Evolutionary conservation across 2,329 filamentous ascomycete species (phyloP).

Genomic region (Achaetomium macrosporum): DNA sequence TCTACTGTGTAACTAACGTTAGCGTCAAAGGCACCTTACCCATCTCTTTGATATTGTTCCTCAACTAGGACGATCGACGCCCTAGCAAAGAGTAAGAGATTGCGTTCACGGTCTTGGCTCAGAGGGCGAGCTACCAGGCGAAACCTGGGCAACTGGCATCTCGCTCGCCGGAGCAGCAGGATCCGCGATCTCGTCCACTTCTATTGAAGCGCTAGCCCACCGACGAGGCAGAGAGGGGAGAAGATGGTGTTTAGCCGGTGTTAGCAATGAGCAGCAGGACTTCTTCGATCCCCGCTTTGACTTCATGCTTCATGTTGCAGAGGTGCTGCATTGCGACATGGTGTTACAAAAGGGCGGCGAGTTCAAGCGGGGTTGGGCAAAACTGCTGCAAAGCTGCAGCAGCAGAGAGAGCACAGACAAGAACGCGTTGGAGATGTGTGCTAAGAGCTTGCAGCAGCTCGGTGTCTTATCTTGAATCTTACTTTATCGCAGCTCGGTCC

Average conservation of each 20-base stretch:
- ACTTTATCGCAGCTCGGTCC: slow-evolving; percentile 11
- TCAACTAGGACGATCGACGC: neutral
- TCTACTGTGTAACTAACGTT: too few relatives aligned
- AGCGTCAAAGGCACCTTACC: neutral
- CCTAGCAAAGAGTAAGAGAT: neutral
- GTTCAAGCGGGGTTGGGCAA: neutral
- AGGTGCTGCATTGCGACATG: slow-evolving; percentile 4
- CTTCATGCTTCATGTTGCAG: neutral
- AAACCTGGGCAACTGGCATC: neutral
- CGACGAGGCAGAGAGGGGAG: neutral
- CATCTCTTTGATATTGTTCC: neutral
- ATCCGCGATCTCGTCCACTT: neutral
- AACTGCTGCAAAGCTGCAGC: neutral
- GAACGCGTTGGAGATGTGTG: slow-evolving; percentile 9
- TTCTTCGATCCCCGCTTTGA: neutral
- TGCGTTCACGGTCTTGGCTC: slow-evolving; percentile 4
- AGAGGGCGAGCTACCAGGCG: neutral
- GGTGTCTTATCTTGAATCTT: slow-evolving; percentile 9
- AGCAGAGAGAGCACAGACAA: slow-evolving; percentile 3
- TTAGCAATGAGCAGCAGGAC: neutral
- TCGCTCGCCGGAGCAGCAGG: neutral
- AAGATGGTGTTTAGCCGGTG: slow-evolving; percentile 9
- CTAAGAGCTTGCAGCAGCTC: neutral
- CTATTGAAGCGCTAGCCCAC: neutral
- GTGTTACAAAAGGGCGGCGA: slow-evolving; percentile 5